Base-by-base conservation (phyloP, 1,139 yeast genomes). In the Pichia terricola region DNA sequence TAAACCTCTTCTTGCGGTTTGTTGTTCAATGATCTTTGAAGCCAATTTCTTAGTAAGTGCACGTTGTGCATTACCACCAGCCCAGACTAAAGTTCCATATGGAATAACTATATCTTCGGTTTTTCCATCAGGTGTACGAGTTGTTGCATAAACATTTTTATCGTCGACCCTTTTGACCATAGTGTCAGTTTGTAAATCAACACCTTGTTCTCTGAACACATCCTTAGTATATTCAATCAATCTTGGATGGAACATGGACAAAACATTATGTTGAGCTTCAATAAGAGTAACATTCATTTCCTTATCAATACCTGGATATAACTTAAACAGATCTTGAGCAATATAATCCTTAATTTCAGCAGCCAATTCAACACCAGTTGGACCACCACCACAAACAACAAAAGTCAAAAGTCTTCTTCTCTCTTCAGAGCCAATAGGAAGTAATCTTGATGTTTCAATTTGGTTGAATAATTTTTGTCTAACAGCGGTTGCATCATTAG, bases 321-420 rank as follows among this genome's bases (percentile, higher is more conserved):
- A 75, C 59, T 70, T 72, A 53, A 62, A 64, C 60, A 76, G 68
- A 60, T 76, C 81, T 62, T 76, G 80, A 59, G 73, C 79, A 49
- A 76, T 71, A 64, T 74, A 76, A 60, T 76, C 81, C 58, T 75
- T 79, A 49, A 53, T 70, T 68, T 86, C 95, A 61, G 89, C 94
- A 48, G 94, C 94, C 45, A 82, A 75, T 65, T 86, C 95, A 47
- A 85, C 94, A 66, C 94, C 95, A 39, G 95, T 85, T 61, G 94
- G 91, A 54, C 95, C 95, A 69, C 94, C 95, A 58, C 95, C 95
- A 58, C 88, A 84, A 51, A 85, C 87, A 48, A 83, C 88, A 56
- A 84, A 72, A 38, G 80, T 75, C 60, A 82, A 69, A 53, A 87
- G 73, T 68, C 87, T 73, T 65, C 77, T 76, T 67, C 94, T 74